These are phyloP conservation scores for Allium fistulosum DNA, from an alignment of 106 monocot genomes.

Conservation along the genomic window DNA sequence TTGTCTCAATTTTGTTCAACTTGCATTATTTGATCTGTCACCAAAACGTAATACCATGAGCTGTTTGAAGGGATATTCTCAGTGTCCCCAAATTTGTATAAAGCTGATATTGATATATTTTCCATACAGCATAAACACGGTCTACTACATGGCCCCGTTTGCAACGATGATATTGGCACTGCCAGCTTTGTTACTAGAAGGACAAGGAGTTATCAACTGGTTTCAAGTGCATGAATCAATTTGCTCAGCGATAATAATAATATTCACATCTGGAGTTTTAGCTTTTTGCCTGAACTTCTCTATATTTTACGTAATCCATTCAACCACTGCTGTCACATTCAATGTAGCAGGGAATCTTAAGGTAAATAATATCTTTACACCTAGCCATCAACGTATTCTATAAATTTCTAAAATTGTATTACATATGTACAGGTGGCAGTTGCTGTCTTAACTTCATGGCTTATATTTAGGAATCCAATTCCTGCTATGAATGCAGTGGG, in stretches of 20 bases:
- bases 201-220: conserved; percentile 70
- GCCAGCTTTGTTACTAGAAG: conserved; percentile 74
- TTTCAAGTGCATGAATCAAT: conserved; percentile 46
- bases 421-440: conserved; percentile 62
- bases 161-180: conserved; percentile 78
- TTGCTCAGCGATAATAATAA: conserved; percentile 51
- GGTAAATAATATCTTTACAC: conserved; percentile 52
- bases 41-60: too few species aligned
- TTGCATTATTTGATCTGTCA: too few species aligned
- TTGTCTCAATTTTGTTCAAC: too few species aligned
- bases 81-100: too few species aligned
- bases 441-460: conserved; percentile 86
- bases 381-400: not conserved
- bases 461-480: conserved; percentile 93
- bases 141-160: conserved; percentile 96
- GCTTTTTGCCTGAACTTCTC: conserved; percentile 99
- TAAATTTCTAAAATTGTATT: too few species aligned
- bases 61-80: too few species aligned
- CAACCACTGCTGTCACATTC: conserved; percentile 91
- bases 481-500: conserved; percentile 76
- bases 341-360: conserved; percentile 93
- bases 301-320: conserved; percentile 97
- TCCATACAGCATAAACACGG: conserved; percentile 79
- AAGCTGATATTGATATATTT: too few species aligned
- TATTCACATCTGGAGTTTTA: conserved; percentile 59